These are phyloP conservation scores for Takashimella tepidaria DNA, from an alignment of 1,284 basidiomycete genomes.

Conservation along the genomic window DNA sequence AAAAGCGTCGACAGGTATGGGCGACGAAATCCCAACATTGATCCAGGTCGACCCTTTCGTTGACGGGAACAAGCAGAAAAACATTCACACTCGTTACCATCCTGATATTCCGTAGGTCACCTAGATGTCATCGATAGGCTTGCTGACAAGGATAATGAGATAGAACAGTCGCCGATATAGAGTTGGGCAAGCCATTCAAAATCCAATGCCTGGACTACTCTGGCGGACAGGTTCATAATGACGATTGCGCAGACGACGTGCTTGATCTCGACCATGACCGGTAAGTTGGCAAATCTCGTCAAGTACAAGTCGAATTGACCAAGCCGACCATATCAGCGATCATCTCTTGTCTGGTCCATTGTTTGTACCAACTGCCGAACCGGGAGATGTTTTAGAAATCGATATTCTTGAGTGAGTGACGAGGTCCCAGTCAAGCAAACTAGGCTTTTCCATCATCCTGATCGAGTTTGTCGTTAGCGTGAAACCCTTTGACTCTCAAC, in stretches of 20 bases:
- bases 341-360: constrained; percentile 73
- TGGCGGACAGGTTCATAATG: constrained; percentile 61
- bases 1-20: no score
- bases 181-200: constrained; percentile 58
- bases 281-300: no score
- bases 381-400: constrained; percentile 69
- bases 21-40: no score
- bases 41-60: no score
- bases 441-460: no score
- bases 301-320: no score
- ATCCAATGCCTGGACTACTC: constrained; percentile 74
- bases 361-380: constrained; percentile 66
- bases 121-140: no score
- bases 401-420: constrained; percentile 61
- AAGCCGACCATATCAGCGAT: constrained; percentile 49
- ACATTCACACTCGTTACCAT: constrained; percentile 46
- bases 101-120: constrained; percentile 36
- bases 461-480: constrained; percentile 52
- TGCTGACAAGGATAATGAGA: neutral
- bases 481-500: constrained; percentile 66
- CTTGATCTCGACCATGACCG: constrained; percentile 42
- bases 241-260: constrained; percentile 54
- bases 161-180: constrained; percentile 24
- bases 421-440: no score
- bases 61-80: no score